Conservation (phyloP, 176 grass and related monocot species). For the Carex parvula region DNA sequence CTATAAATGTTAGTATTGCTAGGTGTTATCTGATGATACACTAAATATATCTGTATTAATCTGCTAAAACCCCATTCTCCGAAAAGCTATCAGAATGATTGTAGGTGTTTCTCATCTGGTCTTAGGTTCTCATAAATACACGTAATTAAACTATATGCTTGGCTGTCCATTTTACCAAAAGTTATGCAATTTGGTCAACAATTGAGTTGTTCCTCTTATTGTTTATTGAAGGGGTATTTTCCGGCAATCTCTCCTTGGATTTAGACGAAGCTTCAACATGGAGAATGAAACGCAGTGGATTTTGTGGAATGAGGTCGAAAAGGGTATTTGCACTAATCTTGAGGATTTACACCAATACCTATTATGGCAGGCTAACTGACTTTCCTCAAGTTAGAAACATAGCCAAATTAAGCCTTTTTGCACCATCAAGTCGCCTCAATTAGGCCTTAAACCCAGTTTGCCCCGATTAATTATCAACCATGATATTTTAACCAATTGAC, state of each 20-base stretch:
- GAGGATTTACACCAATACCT: neutral
- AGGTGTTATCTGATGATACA: neutral
- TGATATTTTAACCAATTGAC: neutral
- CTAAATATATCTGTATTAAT: neutral
- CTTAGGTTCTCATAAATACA: neutral
- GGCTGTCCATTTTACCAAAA: neutral
- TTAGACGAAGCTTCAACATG: constrained; percentile 63
- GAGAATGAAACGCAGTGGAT: constrained; percentile 84
- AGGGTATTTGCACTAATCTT: constrained; percentile 46
- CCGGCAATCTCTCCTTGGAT: constrained; percentile 82
- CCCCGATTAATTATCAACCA: neutral
- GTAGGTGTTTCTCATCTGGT: neutral
- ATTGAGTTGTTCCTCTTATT: constrained; percentile 7
- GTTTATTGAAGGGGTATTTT: constrained; percentile 61
- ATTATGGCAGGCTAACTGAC: neutral
- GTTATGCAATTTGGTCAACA: constrained; percentile 2
- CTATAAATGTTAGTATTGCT: neutral
- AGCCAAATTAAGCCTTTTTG: neutral
- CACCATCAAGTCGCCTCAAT: neutral
- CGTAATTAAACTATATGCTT: neutral
- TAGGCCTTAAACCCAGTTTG: neutral
- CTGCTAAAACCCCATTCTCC: neutral
- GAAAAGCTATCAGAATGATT: constrained; percentile 7
- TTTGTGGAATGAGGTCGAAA: constrained; percentile 95
- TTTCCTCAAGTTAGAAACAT: neutral